Conservation (phyloP, 768 basidiomycete genomes). For the Hygrophorus russula region DNA sequence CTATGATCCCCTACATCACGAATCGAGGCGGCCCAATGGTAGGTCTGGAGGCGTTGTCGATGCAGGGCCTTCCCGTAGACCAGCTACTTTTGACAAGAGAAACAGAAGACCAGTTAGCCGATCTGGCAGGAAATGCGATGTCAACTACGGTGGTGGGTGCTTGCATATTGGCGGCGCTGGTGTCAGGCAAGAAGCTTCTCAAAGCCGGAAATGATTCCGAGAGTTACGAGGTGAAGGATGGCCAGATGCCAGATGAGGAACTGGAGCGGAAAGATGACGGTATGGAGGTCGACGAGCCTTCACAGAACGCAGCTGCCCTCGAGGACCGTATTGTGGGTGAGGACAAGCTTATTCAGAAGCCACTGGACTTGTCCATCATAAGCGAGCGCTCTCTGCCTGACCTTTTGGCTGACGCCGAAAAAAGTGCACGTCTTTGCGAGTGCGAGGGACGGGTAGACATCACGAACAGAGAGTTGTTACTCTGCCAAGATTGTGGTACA, state of each 20-base stretch:
- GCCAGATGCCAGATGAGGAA: constrained; percentile 18
- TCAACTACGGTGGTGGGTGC: constrained; percentile 93
- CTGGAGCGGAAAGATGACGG: constrained; percentile 18
- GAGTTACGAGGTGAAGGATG: constrained; percentile 59
- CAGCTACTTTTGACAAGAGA: constrained; percentile 87
- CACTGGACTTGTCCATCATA: constrained; percentile 58
- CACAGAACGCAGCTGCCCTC: constrained; percentile 4
- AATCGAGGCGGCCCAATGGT: constrained; percentile 95
- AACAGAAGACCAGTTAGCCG: constrained; percentile 86
- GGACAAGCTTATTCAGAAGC: constrained; percentile 47
- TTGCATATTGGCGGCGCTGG: constrained; percentile 75
- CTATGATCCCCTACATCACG: constrained; percentile 95
- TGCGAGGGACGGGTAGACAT: constrained; percentile 85
- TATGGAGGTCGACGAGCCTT: constrained; percentile 38
- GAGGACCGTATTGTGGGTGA: constrained; percentile 61
- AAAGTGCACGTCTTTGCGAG: constrained; percentile 71
- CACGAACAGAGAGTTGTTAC: constrained; percentile 51
- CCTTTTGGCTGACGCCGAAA: constrained; percentile 52
- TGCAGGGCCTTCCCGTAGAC: constrained; percentile 92
- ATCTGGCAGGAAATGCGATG: constrained; percentile 96
- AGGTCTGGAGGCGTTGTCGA: constrained; percentile 82
- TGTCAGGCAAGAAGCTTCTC: constrained; percentile 54
- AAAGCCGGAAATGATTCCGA: constrained; percentile 52
- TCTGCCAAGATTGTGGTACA: constrained; percentile 67
- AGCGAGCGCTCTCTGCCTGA: constrained; percentile 34